Base-by-base conservation (phyloP, 768 basidiomycete species). In the Podaxis sp. region DNA sequence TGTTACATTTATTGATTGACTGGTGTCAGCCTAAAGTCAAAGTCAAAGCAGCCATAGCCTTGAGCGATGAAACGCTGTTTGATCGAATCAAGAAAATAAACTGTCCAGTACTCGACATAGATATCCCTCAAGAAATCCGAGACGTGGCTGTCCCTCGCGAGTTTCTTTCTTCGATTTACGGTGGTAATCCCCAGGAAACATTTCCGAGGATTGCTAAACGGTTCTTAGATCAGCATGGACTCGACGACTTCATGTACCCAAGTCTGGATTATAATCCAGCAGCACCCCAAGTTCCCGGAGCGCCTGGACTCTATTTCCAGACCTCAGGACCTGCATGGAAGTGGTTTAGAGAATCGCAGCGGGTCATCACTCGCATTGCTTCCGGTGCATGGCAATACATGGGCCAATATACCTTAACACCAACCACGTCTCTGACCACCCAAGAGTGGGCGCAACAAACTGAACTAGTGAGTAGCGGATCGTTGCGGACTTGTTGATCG, bases 341-440 rank as follows among this genome's bases (percentile, higher is more conserved):
- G 28, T 55, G 54, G 54, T 1, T 2, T 5, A 24, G 20, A 17
- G 12, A 4, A 30, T 7, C 38, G 1, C 62, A 66, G 12, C 77
- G 71, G 0, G 70, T 66, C 3, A 74, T 70, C 53, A 81, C 76
- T 13, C 70, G 74, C 10, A 64, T 64, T 44, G 71, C 71, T 13
- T 76, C 67, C 44, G 56, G 54, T 4, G 15, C 28, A 4, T 80
- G 78, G 66, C 80, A 71, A 6, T 69, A 74, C n/a, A 62, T 63
- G 55, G 81, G 76, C 15, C 75, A 78, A 49, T 75, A 75, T 33
- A 67, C 70, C 17, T 74, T 71, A 17, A 70, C 70, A 36, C 66
- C 63, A 0, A 73, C 72, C 74, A 77, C 80, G 50, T 82, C 82
- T 26, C 70, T 63, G 2, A 78, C 77, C 8, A 66, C 69, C 68